A percentile compares a stretch with the other conserved stretches of the same genome.
phyloP scores from a whole-genome alignment of 768 basidiomycete genomes.

The Lyophyllum atratum region DNA sequence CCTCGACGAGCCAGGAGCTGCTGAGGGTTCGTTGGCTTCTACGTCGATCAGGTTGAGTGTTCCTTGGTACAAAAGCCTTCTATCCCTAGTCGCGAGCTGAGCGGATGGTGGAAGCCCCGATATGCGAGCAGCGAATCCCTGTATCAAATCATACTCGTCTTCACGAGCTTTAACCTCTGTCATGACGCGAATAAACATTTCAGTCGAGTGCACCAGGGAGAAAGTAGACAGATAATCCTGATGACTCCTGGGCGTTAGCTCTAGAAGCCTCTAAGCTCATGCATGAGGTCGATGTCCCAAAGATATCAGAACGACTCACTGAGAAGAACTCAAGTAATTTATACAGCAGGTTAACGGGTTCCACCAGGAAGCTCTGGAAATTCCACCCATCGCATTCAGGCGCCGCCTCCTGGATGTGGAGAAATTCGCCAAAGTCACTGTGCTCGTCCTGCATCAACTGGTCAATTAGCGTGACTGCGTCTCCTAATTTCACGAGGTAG shows the following conservation, averaged over 20 bases:
- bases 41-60: conserved; percentile 47
- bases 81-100: conserved; percentile 67
- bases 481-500: conserved; percentile 75
- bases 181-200: conserved; percentile 74
- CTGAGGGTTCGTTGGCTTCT: conserved; percentile 23
- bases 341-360: conserved; percentile 74
- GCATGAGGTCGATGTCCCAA: background rate
- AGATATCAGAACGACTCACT: conserved; percentile 42
- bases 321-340: conserved; percentile 74
- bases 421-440: conserved; percentile 85
- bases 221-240: conserved; percentile 71
- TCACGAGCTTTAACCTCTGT: conserved; percentile 85
- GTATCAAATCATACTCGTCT: conserved; percentile 81
- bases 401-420: conserved; percentile 62
- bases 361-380: conserved; percentile 67
- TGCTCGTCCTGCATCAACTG: conserved; percentile 46
- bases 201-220: conserved; percentile 64
- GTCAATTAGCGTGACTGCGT: conserved; percentile 55
- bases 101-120: conserved; percentile 55
- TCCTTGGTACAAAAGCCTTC: conserved; percentile 75
- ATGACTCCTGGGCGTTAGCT: conserved; percentile 69
- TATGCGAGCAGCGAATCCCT: conserved; percentile 58
- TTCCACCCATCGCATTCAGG: conserved; percentile 61
- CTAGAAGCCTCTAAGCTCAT: conserved; percentile 59
- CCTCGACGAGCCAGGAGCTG: background rate